Percentiles rank a stretch among this genome's conserved stretches.
Conservation (phyloP, 2,329 filamentous ascomycete species). For the Thyridium curvatum region DNA sequence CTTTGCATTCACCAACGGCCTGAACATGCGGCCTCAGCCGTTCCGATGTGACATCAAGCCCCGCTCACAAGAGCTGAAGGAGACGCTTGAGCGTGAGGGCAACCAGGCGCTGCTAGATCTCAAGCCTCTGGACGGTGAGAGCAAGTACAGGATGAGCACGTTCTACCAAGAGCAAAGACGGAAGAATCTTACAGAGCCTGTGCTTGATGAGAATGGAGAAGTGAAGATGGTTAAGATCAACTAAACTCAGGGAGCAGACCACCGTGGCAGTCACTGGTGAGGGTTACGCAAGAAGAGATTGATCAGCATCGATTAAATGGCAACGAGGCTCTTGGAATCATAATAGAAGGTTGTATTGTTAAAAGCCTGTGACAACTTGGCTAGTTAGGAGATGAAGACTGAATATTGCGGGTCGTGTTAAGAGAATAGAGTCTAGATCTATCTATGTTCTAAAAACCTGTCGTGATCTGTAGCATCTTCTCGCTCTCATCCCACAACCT, state of each 20-base stretch:
- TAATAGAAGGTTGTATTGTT: too few relatives aligned
- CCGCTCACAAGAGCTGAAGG: constrained; percentile 37
- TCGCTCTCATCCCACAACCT: constrained; percentile 40
- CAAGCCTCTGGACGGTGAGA: constrained; percentile 46
- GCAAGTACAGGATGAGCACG: constrained; percentile 49
- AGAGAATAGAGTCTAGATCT: constrained; percentile 10
- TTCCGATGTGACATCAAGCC: constrained; percentile 49
- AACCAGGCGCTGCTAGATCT: constrained; percentile 43
- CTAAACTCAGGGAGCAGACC: constrained; percentile 1
- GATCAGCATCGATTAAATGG: not conserved
- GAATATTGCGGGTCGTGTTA: too few relatives aligned
- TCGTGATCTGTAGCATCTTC: constrained; percentile 6
- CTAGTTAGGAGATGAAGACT: too few relatives aligned
- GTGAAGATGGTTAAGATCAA: constrained; percentile 16
- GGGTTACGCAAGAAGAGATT: not conserved
- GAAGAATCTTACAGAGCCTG: constrained; percentile 14
- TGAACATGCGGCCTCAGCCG: constrained; percentile 51
- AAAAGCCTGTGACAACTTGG: too few relatives aligned
- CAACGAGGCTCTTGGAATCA: not conserved
- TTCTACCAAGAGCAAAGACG: constrained; percentile 33
- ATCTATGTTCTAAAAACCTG: not conserved
- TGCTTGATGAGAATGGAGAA: constrained; percentile 18
- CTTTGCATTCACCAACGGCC: constrained; percentile 44
- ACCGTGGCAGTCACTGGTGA: not conserved
- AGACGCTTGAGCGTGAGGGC: constrained; percentile 46